A percentile compares a stretch with the other conserved stretches of the same genome.
Conservation (phyloP, 129 eudicot species). For the Gnaphalium uliginosum region DNA sequence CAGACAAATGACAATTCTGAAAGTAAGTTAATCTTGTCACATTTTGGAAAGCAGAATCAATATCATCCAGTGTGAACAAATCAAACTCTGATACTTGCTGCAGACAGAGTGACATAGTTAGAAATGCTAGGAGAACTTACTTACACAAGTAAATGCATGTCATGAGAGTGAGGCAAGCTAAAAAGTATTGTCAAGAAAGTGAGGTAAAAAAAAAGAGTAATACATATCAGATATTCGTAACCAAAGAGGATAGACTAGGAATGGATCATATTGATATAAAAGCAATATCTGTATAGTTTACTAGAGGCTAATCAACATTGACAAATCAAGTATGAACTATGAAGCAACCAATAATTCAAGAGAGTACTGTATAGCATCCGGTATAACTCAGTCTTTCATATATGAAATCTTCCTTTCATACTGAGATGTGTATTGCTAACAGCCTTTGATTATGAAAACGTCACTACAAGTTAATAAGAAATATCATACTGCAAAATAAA, state of each 20-base stretch:
- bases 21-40: constrained; percentile 88
- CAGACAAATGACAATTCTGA: constrained; percentile 87
- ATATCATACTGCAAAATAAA: constrained; percentile 1
- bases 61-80: constrained; percentile 92
- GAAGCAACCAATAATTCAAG: background rate
- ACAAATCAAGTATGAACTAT: background rate
- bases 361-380: too few relatives aligned
- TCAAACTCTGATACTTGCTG: constrained; percentile 98
- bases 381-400: too few relatives aligned
- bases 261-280: background rate
- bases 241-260: background rate
- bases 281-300: background rate
- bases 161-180: background rate
- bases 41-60: constrained; percentile 87
- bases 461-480: background rate
- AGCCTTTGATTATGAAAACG: too few relatives aligned
- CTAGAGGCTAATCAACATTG: background rate
- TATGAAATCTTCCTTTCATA: too few relatives aligned
- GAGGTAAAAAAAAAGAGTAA: background rate
- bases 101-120: constrained; percentile 20
- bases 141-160: constrained; percentile 1
- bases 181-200: background rate
- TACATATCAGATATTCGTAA: background rate
- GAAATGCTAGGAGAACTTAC: constrained; percentile 14
- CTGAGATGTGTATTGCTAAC: too few relatives aligned